Percentiles rank a stretch among this genome's conserved stretches.
Conservation (phyloP, 306 rosid species). For the Acmispon strigosus region DNA sequence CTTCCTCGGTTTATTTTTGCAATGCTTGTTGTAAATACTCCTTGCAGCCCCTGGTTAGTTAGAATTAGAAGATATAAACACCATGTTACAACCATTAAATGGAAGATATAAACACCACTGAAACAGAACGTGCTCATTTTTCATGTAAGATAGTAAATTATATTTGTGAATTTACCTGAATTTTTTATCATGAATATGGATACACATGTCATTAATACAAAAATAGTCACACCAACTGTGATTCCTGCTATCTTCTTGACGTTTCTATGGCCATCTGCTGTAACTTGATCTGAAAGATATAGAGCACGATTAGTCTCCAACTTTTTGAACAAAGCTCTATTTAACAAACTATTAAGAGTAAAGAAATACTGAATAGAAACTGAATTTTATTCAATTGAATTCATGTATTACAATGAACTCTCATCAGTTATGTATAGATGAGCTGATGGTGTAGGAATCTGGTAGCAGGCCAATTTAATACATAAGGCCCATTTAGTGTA, state of each 20-base stretch:
- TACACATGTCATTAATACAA: not conserved
- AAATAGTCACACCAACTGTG: not conserved
- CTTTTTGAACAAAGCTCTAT: not conserved
- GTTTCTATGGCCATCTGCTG: not conserved
- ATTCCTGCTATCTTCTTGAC: not conserved
- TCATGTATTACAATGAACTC: no score
- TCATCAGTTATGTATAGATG: no score
- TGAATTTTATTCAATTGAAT: no score
- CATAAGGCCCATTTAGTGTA: no score
- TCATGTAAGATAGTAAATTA: no score
- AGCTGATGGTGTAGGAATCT: no score
- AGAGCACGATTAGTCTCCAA: not conserved
- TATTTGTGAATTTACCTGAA: not conserved
- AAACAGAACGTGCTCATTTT: no score
- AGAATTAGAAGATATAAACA: not conserved
- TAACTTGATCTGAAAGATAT: not conserved
- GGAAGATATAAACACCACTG: no score
- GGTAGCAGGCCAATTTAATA: no score
- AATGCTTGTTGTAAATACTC: not conserved
- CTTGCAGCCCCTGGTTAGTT: not conserved
- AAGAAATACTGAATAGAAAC: no score
- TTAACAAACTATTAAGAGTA: no score
- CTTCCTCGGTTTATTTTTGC: not conserved
- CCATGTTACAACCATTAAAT: not conserved
- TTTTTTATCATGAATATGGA: not conserved